Evolutionary conservation across 805 yeast genomes (phyloP), one percentile per base, ranked within the genome.

Genomic region (Brettanomyces naardenensis): DNA sequence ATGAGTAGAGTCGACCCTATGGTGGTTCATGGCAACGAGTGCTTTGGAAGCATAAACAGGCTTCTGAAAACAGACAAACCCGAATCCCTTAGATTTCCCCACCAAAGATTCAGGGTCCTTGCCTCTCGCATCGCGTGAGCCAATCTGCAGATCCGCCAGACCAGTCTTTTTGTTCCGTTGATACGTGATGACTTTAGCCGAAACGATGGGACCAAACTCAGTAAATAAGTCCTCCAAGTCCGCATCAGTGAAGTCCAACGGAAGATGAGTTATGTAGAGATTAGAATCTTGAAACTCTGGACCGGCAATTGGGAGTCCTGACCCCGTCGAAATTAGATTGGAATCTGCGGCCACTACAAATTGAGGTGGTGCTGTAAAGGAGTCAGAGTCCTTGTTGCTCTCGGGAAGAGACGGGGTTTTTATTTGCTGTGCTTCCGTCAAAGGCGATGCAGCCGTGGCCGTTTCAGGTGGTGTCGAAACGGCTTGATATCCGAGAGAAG

Each of bases 41-140:
- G 94, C 90, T 49, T 69, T 65, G 35, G 75, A 71, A 6, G 94
- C 92, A 51, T 78, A 73, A 35, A 73, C 63, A 39, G 83, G 80
- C 44, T 63, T 64, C 49, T 75, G 77, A 53, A 71, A 85, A 59
- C 87, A 82, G 38, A 84, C 85, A 63, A 85, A 85, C 32, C 92
- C 94, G 54, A 80, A 85, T 17, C 92, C 89, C 54, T 78, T 74
- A 18, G 90, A 80, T 42, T 65, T 65, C 3, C 55, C 54, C 22
- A 47, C 44, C 28, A 31, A 18, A n/a, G 25, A 36, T 6, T 23
- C 38, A 4, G 27, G 38, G 5, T 38, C 45, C 15, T 20, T 23
- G 11, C 28, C 33, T 17, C 38, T 17, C 13, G 33, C 37, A 21
- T 43, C 36, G 20, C 31, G 35, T 6, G 31, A 31, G 3, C 31